A percentile compares a stretch with the other conserved stretches of the same genome.
phyloP scores from a whole-genome alignment of 768 basidiomycete species.

The Kwoniella europaea region DNA sequence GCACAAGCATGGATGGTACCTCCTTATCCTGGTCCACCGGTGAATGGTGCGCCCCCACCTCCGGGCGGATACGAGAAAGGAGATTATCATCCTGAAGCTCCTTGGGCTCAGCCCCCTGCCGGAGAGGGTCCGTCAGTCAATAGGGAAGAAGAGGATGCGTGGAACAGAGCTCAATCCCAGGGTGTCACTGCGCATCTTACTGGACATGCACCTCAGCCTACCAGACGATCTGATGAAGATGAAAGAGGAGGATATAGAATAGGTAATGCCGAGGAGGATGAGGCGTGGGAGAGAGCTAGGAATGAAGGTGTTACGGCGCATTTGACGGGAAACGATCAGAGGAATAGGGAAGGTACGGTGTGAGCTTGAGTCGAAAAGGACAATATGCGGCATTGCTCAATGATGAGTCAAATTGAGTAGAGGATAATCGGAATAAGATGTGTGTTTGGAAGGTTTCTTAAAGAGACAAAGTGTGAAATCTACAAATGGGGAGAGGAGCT shows the following conservation, averaged over 20 bases:
- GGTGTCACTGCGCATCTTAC: conserved; percentile 51
- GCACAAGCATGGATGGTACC: conserved; percentile 53
- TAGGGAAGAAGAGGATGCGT: conserved; percentile 38
- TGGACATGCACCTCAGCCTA: conserved; percentile 30
- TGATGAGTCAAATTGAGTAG: no score
- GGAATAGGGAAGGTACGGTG: conserved; percentile 21
- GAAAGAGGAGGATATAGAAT: conserved; percentile 34
- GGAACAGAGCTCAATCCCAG: conserved; percentile 36
- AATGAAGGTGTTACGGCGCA: conserved; percentile 51
- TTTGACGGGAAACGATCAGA: conserved; percentile 13
- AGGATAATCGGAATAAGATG: no score
- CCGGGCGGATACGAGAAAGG: conserved; percentile 42
- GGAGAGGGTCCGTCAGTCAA: conserved; percentile 2
- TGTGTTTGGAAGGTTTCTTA: no score
- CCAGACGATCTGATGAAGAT: conserved; percentile 10
- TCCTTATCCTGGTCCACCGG: conserved; percentile 56
- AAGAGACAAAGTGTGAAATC: no score
- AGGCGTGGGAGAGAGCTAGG: conserved; percentile 55
- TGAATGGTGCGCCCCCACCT: conserved; percentile 6
- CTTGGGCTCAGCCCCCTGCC: conserved; percentile 43
- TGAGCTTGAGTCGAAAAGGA: not conserved
- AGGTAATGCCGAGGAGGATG: conserved; percentile 54
- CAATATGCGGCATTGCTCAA: no score
- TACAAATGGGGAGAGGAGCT: no score
- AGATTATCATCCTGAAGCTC: conserved; percentile 49